Conservation (phyloP, 495 filamentous ascomycete genomes). For the Haplographium delicatum region DNA sequence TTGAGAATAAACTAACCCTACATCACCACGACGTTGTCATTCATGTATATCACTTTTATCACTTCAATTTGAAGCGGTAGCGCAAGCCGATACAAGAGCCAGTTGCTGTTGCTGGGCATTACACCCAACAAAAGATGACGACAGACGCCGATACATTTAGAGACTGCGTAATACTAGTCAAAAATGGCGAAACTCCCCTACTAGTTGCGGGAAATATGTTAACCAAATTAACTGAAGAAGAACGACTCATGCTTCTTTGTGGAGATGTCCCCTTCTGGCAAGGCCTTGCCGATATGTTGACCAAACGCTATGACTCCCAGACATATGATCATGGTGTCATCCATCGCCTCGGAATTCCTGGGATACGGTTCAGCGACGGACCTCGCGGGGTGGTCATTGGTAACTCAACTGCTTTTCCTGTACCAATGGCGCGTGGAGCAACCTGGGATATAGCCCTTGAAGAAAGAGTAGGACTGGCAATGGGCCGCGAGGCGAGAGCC, state of each 20-base stretch:
- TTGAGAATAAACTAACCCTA: too few relatives aligned
- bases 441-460: slow-evolving; percentile 67
- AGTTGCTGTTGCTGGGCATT: too few relatives aligned
- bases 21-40: too few relatives aligned
- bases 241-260: slow-evolving; percentile 20
- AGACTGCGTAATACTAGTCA: too few relatives aligned
- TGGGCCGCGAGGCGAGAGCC: slow-evolving; percentile 21
- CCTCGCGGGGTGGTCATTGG: slow-evolving; percentile 67
- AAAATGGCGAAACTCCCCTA: too few relatives aligned
- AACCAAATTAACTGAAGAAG: slow-evolving; percentile 1
- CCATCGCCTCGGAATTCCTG: slow-evolving; percentile 50
- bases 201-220: too few relatives aligned
- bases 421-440: slow-evolving; percentile 59
- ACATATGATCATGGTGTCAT: slow-evolving; percentile 32
- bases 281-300: slow-evolving; percentile 13
- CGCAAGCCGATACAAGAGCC: too few relatives aligned
- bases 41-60: too few relatives aligned
- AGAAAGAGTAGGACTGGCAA: slow-evolving; percentile 48
- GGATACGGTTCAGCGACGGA: slow-evolving; percentile 61
- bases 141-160: too few relatives aligned
- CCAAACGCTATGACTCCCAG: slow-evolving; percentile 10
- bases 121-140: too few relatives aligned
- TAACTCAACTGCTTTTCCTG: slow-evolving; percentile 62
- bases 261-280: slow-evolving; percentile 22
- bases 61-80: too few relatives aligned